Evolutionary conservation across 441 rosid genomes (phyloP).

Genomic region (Croton setiger): DNA sequence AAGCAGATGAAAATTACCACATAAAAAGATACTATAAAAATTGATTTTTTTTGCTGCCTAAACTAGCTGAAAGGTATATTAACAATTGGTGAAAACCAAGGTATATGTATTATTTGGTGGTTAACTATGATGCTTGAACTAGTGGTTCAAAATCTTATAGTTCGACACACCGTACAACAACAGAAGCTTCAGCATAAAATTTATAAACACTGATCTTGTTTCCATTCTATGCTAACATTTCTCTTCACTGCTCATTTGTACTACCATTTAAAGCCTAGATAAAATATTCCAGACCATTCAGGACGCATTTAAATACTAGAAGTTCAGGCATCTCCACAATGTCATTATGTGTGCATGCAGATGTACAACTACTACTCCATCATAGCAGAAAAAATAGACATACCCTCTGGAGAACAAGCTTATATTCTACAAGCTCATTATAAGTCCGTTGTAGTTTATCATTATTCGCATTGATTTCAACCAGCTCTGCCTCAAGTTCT

Average conservation of each 20-base stretch:
- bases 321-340: neutral
- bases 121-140: slow-evolving; percentile 7
- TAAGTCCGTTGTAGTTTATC: slow-evolving; percentile 69
- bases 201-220: neutral
- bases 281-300: neutral
- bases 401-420: slow-evolving; percentile 82
- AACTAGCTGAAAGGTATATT: neutral
- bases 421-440: slow-evolving; percentile 80
- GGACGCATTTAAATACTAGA: neutral
- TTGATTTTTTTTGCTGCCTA: neutral
- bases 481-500: slow-evolving; percentile 86
- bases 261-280: neutral
- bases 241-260: slow-evolving; percentile 1
- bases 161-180: neutral
- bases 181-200: neutral
- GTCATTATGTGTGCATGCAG: neutral
- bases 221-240: neutral
- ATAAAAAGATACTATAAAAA: neutral
- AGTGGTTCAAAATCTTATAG: neutral
- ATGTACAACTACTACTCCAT: neutral
- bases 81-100: neutral
- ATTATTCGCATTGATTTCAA: slow-evolving; percentile 84
- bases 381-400: slow-evolving; percentile 16
- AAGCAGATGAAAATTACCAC: neutral
- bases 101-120: neutral